Evolutionary conservation across 441 rosid genomes (phyloP), one percentile per base, ranked within the genome.

Genomic region (Mallotus japonicus): DNA sequence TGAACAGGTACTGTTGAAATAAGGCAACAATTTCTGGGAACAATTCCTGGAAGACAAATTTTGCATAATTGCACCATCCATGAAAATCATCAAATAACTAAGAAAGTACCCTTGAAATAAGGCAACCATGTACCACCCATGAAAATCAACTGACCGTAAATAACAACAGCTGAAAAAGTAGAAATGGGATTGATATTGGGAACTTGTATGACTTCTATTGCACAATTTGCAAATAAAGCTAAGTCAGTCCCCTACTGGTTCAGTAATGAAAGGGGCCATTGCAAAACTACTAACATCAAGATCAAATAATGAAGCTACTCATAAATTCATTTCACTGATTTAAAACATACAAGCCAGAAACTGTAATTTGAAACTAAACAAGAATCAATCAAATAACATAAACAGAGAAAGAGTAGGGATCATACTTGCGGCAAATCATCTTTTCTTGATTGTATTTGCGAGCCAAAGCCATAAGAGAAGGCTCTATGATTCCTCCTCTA

Each of bases 401-500:
- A 51, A 8, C 20, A 24, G 3, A 13, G 24, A 9, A 9, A 46
- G 3, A 37, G n/a, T n/a, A 24, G 1, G 28, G 57, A 20, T 24
- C 90, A 76, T 37, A 94, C 99, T 94, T 87, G 85, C 95, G 89
- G 84, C 99, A 92, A 53, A 94, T 90, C 90, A 87, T 92, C 85
- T 94, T 94, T 73, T 90, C 96, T 66, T 89, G 97, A 75, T 92
- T 92, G 77, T 89, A 92, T 75, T 94, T 94, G 79, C 95, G 86
- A 73, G 99, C 99, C 86, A 92, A 77, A 16, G 92, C 92, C 95
- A 94, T 89, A 84, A 90, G 79, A 34, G 99, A 92, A 22, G 97
- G 97, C 89, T 94, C 99, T 47, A 94, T 92, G 77, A 92, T 92
- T 9, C 99, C 99, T 69, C 99, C 99, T 42, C 97, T 90, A n/a